Evolutionary conservation across 352 stramenopile species (phyloP), one percentile per base, ranked within the genome.

Genomic region (Globisporangium mamillatum): DNA sequence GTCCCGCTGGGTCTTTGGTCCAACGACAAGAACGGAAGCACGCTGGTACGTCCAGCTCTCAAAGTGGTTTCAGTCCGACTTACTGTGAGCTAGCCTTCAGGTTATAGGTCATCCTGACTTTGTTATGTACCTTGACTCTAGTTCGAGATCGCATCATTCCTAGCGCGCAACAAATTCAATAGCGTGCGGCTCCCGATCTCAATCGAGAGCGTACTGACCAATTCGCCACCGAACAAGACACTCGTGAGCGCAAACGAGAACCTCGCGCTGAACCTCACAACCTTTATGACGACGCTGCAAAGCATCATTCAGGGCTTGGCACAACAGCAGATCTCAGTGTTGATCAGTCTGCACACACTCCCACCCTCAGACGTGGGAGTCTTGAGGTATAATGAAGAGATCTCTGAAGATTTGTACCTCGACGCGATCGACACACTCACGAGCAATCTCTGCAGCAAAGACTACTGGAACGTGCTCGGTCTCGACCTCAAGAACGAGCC

Each of bases 401-500:
- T 84, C 53, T 72, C 76, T 0, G 71, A 84, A 46, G 73, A 75
- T 9, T 61, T 77, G 7, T 86, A 79, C 34, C 41, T 89, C 29
- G 67, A 72, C 0, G 75, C 81, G 1, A 80, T 89, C 50, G 79
- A 84, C 48, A 74, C 64, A 4, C 63, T 89, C 24, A 86, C 81
- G 0, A 64, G 32, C 3, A 72, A 66, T 6, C 57, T 92, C 24
- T 92, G 86, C 68, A 80, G 67, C 4, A 70, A 78, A 12, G 75
- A 80, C 48, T 94, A 90, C 72, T 94, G 82, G 81, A 92, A 92
- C 68, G 69, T 94, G 52, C 81, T 94, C 10, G 84, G 82, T 18
- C 71, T 94, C 29, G 81, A 91, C 60, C 68, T 93, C 38, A 88
- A 89, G 73, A 93, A 88, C 62, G 81, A 91, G 72, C 78, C 24